Base-by-base conservation (phyloP, 164 flowering plant genomes). In the Tetracentron sinense region DNA sequence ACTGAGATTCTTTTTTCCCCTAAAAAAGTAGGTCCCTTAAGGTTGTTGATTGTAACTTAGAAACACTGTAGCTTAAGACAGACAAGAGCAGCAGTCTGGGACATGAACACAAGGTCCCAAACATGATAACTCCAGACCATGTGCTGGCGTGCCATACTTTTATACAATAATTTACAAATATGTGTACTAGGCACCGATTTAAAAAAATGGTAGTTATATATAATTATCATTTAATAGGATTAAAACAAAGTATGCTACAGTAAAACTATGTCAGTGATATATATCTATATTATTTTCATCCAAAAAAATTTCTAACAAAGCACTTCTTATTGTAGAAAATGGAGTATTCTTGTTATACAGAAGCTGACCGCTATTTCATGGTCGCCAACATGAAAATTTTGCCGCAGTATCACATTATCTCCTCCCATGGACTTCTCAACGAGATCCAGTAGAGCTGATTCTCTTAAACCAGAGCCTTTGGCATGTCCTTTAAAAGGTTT, bases 341-440 rank as follows among this genome's bases (percentile, higher is more conserved):
- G 15, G 22, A 25, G n/a, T 61, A 23, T 53, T 62, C 46, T 49
- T 49, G 58, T 47, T 60, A 10, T 14, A 27, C 8, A 54, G 61
- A 56, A 61, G 33, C 69, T 65, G 38, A 79, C 79, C 78, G 54
- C 74, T 65, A 79, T 64, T 57, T 79, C 78, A 52, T 66, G 62
- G 65, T 64, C 69, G 26, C 74, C 75, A 72, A 63, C 65, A 42
- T 56, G 67, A 61, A 71, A 74, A 42, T n/a, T 63, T 66, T 71
- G 69, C 57, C 61, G 54, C 35, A 63, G 47, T 58, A 72, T 55
- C 56, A 70, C 70, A 21, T 59, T 60, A 52, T 69, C 71, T 60
- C 68, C 78, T 61, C 77, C 75, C 25, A 71, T 31, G 33, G 60
- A 66, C 42, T 64, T 77, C 60, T 77, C 80, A 60, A 77, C 78